These are phyloP conservation scores for Micractinium sp. DNA, from an alignment of 139 green algal genomes.

Conservation along the genomic window DNA sequence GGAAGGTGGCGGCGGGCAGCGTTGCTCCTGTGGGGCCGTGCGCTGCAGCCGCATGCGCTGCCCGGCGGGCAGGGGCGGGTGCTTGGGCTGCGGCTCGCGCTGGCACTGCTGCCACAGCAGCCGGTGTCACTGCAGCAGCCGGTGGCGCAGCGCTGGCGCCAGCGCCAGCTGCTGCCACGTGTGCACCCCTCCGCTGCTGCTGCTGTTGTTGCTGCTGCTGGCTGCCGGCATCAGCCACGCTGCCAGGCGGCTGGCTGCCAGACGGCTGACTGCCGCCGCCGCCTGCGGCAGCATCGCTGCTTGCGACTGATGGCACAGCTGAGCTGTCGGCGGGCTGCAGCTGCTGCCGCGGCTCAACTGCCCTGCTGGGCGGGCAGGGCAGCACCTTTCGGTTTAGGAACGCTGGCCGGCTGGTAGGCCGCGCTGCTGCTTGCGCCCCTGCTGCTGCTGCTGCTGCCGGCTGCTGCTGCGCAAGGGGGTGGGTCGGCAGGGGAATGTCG, in stretches of 20 bases:
- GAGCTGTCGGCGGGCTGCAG: not conserved
- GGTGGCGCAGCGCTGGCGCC: not conserved
- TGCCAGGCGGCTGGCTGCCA: not conserved
- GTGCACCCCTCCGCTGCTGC: not conserved
- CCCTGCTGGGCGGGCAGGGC: not conserved
- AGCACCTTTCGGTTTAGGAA: constrained; percentile 8
- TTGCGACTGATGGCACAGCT: not conserved
- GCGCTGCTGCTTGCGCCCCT: not conserved
- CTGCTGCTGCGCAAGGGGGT: not conserved
- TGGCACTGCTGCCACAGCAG: not conserved
- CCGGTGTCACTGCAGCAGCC: not conserved
- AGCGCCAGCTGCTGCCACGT: not conserved
- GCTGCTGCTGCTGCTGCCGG: not conserved
- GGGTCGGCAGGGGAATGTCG: not conserved
- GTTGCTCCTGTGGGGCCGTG: not conserved
- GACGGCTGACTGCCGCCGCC: not conserved
- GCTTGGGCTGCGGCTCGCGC: not conserved
- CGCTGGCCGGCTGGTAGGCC: not conserved
- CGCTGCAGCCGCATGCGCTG: too few relatives aligned
- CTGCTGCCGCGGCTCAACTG: not conserved
- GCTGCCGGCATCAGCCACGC: not conserved
- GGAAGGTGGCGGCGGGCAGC: not conserved
- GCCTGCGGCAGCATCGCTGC: not conserved
- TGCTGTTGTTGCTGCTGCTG: not conserved
- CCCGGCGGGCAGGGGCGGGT: not conserved